These are phyloP conservation scores for Lipomyces mesembrius DNA, from an alignment of 805 yeast genomes.

Conservation along the genomic window DNA sequence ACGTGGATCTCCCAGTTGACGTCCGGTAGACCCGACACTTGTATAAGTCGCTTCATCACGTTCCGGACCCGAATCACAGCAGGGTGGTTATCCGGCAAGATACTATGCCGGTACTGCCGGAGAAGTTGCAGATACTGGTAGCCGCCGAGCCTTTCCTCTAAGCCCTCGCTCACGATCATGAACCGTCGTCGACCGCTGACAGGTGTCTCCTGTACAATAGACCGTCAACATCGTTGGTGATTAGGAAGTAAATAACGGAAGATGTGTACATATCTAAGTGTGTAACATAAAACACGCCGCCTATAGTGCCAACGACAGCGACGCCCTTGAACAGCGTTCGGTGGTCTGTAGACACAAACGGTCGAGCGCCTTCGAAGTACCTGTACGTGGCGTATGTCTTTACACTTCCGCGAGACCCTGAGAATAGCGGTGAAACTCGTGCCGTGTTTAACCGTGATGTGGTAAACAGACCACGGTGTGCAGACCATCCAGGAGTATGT, in stretches of 20 bases:
- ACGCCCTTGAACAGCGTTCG: not conserved
- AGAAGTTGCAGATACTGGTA: slow-evolving; percentile 60
- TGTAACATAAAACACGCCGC: slow-evolving; percentile 11
- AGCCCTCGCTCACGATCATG: slow-evolving; percentile 23
- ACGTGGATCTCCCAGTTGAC: slow-evolving; percentile 80
- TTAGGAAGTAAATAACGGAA: not conserved
- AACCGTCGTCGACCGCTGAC: slow-evolving; percentile 36
- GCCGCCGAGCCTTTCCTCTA: slow-evolving; percentile 32
- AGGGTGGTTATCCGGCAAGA: slow-evolving; percentile 71
- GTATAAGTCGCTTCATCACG: slow-evolving; percentile 68
- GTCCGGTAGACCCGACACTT: slow-evolving; percentile 41
- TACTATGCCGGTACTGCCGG: slow-evolving; percentile 54
- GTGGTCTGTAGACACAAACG: not conserved
- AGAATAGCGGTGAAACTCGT: not conserved
- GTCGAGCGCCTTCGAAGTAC: not conserved
- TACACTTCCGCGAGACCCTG: not conserved
- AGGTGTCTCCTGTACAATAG: slow-evolving; percentile 20
- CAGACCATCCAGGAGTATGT: not conserved
- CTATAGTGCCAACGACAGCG: slow-evolving; percentile 3
- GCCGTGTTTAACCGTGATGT: no score
- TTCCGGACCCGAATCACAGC: slow-evolving; percentile 57
- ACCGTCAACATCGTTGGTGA: not conserved
- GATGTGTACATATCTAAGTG: not conserved
- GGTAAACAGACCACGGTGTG: not conserved
- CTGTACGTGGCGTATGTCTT: not conserved